Evolutionary conservation across 2,329 filamentous ascomycete species (phyloP), one percentile per base, ranked within the genome.

Genomic region (Emergomyces pasteurianus): DNA sequence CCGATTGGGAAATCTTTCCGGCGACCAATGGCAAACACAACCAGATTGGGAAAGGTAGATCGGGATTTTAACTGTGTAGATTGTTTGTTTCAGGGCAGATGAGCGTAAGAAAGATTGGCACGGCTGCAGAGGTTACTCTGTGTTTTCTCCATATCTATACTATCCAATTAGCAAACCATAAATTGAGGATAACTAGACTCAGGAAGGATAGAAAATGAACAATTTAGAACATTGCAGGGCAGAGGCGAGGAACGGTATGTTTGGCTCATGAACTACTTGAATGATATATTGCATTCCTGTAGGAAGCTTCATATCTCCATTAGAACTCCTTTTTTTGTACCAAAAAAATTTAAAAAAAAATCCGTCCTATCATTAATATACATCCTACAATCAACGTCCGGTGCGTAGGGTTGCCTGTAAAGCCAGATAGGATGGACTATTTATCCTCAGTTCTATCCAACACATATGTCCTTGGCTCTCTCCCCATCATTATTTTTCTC

Each of bases 1-100:
- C 64, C 16, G 61, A 68, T 68, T 62, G 58, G 67, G 67, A 62
- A 69, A 63, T 50, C 28, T n/a, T 43, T 42, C 23, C 14, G 40
- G 40, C 14, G 21, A 9, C 54, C 36, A 56, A 56, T 56, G 10
- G 18, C 36, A 31, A 52, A n/a, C 2, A 52, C 23, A 34, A n/a
- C n/a, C 16, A 7, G 21, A 23, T 38, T 38, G 28, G 26, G 49
- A 8, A 21, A 21, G 50, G 31, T 18, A 23, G 16, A 9, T 21
- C 10, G 8, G 38, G 18, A 8, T 14, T 18, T 3, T 21, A n/a
- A 18, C 36, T 21, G n/a, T 46, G n/a, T 21, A 21, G 14, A 36
- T 36, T 38, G 16, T 36, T 53, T 50, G 12, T 31, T 53, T 21
- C 18, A 21, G 21, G 50, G 21, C 18, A 4, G 50, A 54, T 21